Base-by-base conservation (phyloP, 2,329 filamentous ascomycete genomes). In the Sclerotinia spermophila region DNA sequence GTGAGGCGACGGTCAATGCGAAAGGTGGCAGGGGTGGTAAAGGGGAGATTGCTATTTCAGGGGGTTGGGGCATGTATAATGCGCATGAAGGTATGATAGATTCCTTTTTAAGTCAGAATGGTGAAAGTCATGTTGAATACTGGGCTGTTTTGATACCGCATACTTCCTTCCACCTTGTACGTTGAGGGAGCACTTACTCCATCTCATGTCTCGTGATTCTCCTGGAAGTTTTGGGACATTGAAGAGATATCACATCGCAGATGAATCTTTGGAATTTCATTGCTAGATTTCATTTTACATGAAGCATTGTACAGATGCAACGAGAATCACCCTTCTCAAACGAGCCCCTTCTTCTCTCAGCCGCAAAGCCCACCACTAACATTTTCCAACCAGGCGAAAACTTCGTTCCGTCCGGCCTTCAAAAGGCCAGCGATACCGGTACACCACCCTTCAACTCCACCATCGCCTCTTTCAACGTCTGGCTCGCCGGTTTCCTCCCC, bases 1-100 rank as follows among this genome's bases (percentile, higher is more conserved):
- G 83, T 3, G 73, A 81, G 1, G 83, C 83, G 0, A 79, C 84
- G 0, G 73, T 74, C 0, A 69, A 64, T 64, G 67, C 56, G 8
- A n/a, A 24, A 8, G 35, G n/a, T 30, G 62, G 45, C 15, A 5
- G 8, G 30, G 67, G 58, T 2, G 67, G 67, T 2, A 77, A 75
- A 5, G 78, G 80, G 0, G 66, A 73, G 5, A 78, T 87, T 13
- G 83, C 86, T 67, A 82, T 82, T 3, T 81, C 85, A 2, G 77
- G 79, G 13, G 82, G 83, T 0, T 85, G 85, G 73, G 82, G 83
- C n/a, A 86, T 85, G 81, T 89, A 89, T 77, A 90, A 90, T 76
- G 82, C 84, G 0, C 85, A 89, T 75, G 88, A 90, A 76, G 76
- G 76, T 53, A 24, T 30, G 35, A 40, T 66, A 5, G 0, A 8